Evolutionary conservation across 192 early-diverging fungal genomes (phyloP), one percentile per base, ranked within the genome.

Genomic region (Linderina pennispora): DNA sequence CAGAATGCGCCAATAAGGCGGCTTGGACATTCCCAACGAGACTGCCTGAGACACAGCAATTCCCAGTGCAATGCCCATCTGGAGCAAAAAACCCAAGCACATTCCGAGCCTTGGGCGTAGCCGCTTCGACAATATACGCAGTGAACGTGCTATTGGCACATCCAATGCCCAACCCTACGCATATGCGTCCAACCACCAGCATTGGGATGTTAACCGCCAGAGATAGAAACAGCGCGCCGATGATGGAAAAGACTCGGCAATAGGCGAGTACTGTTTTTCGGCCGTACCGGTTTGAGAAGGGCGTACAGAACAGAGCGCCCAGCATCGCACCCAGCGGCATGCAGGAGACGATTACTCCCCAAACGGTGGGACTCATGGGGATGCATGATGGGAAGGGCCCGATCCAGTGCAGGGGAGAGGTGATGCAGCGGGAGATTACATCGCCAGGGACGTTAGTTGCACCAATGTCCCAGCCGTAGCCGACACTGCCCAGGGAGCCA

Each of bases 121-220:
- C 70, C 28, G 89, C 78, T 49, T 91, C 91, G 11, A 77, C 77
- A 17, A 90, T 72, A 44, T 90, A 91, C 4, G 80, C 78, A 9
- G 76, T 74, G 25, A 80, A 66, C 11, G 65, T 77, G 0, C 77
- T 78, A 20, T 55, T 54, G 2, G 67, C 57, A n/a, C 81, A 62
- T 15, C 91, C 91, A 25, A 81, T 75, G 1, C 74, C 78, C 28
- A 88, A 55, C 6, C 91, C 91, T 3, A 71, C 65, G 14, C 86
- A 20, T n/a, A 88, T 50, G 19, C 91, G 83, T 10, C 80, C 35
- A 23, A 79, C 33, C 41, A 71, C 66, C 23, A 89, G 74, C 71
- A 81, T 80, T 4, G 71, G 53, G 20, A 77, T 56, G 33, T 77
- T 74, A 5, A 72, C 48, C n/a, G 83, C 69, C 8, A 78, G 48